Conservation (phyloP, 176 grass and related monocot genomes). For the Oryza officinalis region DNA sequence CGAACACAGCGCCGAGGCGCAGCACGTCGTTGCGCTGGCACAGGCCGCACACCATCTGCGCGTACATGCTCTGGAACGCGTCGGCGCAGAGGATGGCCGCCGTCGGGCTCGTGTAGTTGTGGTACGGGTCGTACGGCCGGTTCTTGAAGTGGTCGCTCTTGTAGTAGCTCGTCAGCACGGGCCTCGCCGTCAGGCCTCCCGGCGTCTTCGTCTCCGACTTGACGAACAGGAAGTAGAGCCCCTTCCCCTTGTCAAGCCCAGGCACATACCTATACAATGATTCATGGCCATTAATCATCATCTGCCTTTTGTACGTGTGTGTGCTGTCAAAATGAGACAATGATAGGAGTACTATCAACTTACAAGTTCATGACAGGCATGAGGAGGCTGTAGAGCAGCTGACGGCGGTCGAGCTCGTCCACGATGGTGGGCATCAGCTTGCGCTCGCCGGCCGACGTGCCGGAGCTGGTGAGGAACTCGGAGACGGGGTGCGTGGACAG, state of each 20-base stretch:
- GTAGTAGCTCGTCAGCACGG: slow-evolving; percentile 99
- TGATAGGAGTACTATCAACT: slow-evolving; percentile 2
- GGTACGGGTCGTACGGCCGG: slow-evolving; percentile 80
- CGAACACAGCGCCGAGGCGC: slow-evolving; percentile 97
- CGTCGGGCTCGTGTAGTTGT: slow-evolving; percentile 89
- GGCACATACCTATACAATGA: slow-evolving; percentile 61
- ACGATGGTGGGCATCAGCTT: slow-evolving; percentile 95
- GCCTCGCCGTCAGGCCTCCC: slow-evolving; percentile 74
- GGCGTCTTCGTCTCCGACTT: slow-evolving; percentile 94
- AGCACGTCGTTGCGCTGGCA: slow-evolving; percentile 82
- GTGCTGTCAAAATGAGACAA: neutral
- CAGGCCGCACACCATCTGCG: slow-evolving; percentile 95
- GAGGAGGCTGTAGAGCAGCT: slow-evolving; percentile 91
- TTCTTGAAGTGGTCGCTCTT: slow-evolving; percentile 92
- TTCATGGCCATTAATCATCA: slow-evolving; percentile 23
- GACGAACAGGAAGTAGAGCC: slow-evolving; percentile 92
- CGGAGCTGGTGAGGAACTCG: slow-evolving; percentile 98
- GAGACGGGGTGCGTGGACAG: slow-evolving; percentile 85
- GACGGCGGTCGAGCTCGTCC: slow-evolving; percentile 90
- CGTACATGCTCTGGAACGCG: slow-evolving; percentile 98
- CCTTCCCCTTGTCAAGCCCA: slow-evolving; percentile 88
- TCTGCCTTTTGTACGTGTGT: neutral
- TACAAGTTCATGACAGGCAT: slow-evolving; percentile 96
- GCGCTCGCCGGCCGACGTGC: slow-evolving; percentile 91
- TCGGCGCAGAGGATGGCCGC: slow-evolving; percentile 89